phyloP scores from a whole-genome alignment of 352 stramenopile genomes.

The Globisporangium rhizosaccharum region DNA sequence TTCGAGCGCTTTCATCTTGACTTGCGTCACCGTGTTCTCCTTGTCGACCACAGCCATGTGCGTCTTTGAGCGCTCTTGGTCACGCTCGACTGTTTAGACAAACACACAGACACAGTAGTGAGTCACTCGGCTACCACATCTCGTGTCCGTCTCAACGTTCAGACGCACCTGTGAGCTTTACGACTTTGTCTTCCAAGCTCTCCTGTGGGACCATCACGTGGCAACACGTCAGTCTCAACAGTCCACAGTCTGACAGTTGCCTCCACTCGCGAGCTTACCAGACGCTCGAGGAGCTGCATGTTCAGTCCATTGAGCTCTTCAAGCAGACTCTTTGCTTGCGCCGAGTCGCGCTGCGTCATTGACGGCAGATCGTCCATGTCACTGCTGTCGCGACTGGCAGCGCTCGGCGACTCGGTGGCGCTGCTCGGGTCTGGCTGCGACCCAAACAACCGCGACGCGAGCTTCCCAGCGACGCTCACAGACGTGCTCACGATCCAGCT shows the following conservation, averaged over 20 bases:
- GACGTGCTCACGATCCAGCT: conserved; percentile 64
- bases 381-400: conserved; percentile 3
- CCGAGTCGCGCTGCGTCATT: conserved; percentile 16
- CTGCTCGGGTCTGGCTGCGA: conserved; percentile 22
- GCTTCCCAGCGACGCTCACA: conserved; percentile 52
- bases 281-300: conserved; percentile 74
- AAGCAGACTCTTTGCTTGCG: conserved; percentile 65
- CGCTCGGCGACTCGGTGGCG: neutral
- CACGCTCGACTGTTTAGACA: conserved; percentile 41
- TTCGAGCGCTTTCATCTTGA: conserved; percentile 48
- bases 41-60: conserved; percentile 64
- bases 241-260: neutral
- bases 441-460: conserved; percentile 68
- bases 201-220: conserved; percentile 28
- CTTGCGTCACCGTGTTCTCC: conserved; percentile 42
- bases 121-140: neutral
- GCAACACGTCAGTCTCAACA: neutral
- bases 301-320: conserved; percentile 83
- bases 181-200: conserved; percentile 63
- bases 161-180: conserved; percentile 41
- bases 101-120: neutral
- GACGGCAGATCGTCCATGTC: conserved; percentile 11
- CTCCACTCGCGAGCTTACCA: conserved; percentile 30
- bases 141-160: neutral
- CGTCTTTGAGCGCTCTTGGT: conserved; percentile 64